These are phyloP conservation scores for Sarocladium strictum DNA, from an alignment of 2,329 filamentous ascomycete genomes.

Conservation along the genomic window DNA sequence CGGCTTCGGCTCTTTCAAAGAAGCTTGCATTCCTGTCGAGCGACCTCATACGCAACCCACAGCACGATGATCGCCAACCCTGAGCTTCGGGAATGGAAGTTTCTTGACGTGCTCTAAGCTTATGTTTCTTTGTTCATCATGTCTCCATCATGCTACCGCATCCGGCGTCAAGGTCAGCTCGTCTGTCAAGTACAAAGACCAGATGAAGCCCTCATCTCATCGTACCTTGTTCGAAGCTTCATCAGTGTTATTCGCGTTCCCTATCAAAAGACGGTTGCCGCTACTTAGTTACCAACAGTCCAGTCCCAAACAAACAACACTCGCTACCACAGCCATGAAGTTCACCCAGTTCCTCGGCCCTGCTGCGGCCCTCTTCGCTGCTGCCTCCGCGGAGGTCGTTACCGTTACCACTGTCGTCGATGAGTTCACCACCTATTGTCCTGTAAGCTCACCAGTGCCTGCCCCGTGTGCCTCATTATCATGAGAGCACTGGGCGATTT, in stretches of 20 bases:
- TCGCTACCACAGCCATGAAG: slow-evolving; percentile 9
- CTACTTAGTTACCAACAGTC: background rate
- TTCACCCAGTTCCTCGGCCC: slow-evolving; percentile 6
- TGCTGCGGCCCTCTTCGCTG: slow-evolving; percentile 7
- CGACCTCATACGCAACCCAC: background rate
- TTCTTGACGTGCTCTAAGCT: background rate
- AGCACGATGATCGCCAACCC: background rate
- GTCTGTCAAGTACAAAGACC: background rate
- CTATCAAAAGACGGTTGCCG: background rate
- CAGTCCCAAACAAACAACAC: background rate
- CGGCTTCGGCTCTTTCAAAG: background rate
- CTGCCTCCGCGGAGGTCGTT: slow-evolving; percentile 13
- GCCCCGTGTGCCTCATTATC: background rate
- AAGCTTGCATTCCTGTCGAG: background rate
- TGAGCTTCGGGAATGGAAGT: background rate
- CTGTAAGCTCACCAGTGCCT: slow-evolving; percentile 23
- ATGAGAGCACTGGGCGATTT: background rate
- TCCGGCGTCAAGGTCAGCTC: background rate
- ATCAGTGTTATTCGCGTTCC: background rate
- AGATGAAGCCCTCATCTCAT: background rate
- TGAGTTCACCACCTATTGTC: slow-evolving; percentile 36
- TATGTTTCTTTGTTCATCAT: background rate
- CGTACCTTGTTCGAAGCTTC: background rate
- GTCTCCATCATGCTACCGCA: background rate
- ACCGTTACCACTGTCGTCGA: slow-evolving; percentile 30